Base-by-base conservation (phyloP, 2,329 filamentous ascomycete species). In the Colletotrichum truncatum region DNA sequence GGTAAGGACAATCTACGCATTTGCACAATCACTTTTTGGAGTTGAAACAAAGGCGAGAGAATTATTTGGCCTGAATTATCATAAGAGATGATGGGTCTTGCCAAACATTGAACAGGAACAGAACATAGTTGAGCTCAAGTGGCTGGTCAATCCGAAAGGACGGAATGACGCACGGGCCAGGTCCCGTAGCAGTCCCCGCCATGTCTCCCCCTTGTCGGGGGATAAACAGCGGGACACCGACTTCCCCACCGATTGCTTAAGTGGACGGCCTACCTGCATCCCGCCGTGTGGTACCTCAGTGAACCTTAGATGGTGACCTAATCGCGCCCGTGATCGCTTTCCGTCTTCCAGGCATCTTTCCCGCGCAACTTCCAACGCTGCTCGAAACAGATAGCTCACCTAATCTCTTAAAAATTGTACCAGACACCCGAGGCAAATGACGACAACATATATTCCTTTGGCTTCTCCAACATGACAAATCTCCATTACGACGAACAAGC, bases 301-400 rank as follows among this genome's bases (percentile, higher is more conserved):
- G 36, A 16, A 48, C 32, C 18, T 60, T 48, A 41, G 43, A 36
- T 32, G 43, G 58, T 66, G 63, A 66, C 63, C 63, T 66, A 63
- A 66, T 51, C 49, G 63, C 51, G 56, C 57, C 36, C 58, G 49
- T 63, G 63, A 66, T 63, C 48, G 63, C 34, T 43, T 61, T 51
- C 16, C 51, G 23, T 10, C 30, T 58, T 4, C 43, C 11, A 36
- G 23, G 21, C 53, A 53, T 23, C 45, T 39, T 43, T 16, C 21
- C 18, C 25, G 10, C 16, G 32, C 36, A 41, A 12, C 32, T 48
- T 23, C 32, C 21, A 26, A 51, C 46, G 14, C 36, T 36, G 38
- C 16, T 9, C 28, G 12, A 11, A 54, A 26, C 32, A 14, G 11
- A 36, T 18, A 4, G 18, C 21, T 14, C 18, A 18, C 16, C 8